phyloP scores from a whole-genome alignment of 1,139 yeast species.

The Saccharomyces uvarum region DNA sequence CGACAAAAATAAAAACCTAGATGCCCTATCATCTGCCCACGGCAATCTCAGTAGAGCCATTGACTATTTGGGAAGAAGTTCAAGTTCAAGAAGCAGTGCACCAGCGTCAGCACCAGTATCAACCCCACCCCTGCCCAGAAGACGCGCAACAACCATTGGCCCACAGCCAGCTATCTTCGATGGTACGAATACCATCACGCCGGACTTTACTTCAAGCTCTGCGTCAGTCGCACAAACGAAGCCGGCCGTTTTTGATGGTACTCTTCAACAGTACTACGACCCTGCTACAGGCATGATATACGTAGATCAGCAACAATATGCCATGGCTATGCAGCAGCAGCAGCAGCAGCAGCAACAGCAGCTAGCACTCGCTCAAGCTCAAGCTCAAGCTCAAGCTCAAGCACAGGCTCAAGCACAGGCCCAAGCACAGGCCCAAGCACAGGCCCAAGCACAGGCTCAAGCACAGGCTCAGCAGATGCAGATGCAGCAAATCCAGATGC shows the following conservation, averaged over 20 bases:
- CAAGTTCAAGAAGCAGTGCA: conserved; percentile 6
- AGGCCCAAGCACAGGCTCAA: conserved; percentile 9
- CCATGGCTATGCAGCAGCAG: conserved; percentile 15
- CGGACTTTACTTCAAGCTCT: conserved; percentile 1
- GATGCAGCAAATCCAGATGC: conserved; percentile 26
- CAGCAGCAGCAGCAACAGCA: conserved; percentile 16
- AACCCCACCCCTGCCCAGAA: conserved; percentile 18
- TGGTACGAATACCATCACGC: conserved; percentile 16
- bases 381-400: conserved; percentile 5
- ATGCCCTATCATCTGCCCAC: conserved; percentile 29
- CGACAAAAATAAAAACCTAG: conserved; percentile 29
- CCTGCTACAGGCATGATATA: conserved; percentile 29
- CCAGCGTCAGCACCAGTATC: conserved; percentile 13
- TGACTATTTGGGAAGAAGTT: conserved; percentile 20
- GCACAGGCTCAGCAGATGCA: conserved; percentile 32
- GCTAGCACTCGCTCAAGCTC: conserved; percentile 14
- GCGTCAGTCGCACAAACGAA: conserved; percentile 6
- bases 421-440: conserved; percentile 24
- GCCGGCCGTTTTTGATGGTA: conserved; percentile 24
- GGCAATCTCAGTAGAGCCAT: conserved; percentile 30
- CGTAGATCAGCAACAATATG: conserved; percentile 25
- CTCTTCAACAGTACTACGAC: conserved; percentile 29
- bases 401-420: conserved; percentile 15
- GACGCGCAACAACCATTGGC: conserved; percentile 15
- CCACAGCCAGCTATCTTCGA: conserved; percentile 31